Evolutionary conservation across 2,329 filamentous ascomycete species (phyloP).

Genomic region (Lomentospora prolificans): DNA sequence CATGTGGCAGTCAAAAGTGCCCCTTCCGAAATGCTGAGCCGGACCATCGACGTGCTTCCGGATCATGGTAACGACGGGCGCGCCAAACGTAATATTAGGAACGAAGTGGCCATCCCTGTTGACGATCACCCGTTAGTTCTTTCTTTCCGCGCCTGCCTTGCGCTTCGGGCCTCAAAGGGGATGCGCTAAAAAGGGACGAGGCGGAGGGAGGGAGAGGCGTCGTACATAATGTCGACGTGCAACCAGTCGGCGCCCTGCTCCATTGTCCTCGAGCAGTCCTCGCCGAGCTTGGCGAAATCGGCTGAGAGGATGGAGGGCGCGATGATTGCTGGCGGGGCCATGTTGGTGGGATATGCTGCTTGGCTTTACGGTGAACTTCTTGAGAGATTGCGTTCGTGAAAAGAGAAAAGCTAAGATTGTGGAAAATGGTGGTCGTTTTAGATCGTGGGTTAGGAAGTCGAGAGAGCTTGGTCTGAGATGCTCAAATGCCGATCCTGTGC

Average conservation of each 20-base stretch:
- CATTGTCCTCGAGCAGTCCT: conserved; percentile 80
- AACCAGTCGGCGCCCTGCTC: conserved; percentile 82
- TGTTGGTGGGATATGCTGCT: conserved; percentile 24
- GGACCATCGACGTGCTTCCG: conserved; percentile 75
- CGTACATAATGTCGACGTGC: conserved; percentile 82
- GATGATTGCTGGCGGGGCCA: conserved; percentile 89
- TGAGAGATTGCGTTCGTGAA: too few species aligned
- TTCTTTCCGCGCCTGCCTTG: neutral
- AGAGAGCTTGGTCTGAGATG: too few species aligned
- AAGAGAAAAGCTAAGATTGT: too few species aligned
- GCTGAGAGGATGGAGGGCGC: conserved; percentile 96
- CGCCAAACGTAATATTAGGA: conserved; percentile 94
- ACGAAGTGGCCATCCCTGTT: conserved; percentile 95
- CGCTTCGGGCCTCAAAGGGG: neutral
- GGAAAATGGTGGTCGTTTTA: too few species aligned
- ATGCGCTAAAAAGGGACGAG: neutral
- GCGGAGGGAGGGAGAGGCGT: neutral
- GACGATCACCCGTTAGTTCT: neutral
- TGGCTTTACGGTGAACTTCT: too few species aligned
- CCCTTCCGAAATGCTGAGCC: conserved; percentile 58
- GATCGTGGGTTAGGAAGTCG: too few species aligned
- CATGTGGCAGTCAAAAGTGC: conserved; percentile 99
- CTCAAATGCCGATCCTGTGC: too few species aligned
- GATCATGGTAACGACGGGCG: conserved; percentile 91
- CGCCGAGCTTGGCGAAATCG: conserved; percentile 83